phyloP scores from a whole-genome alignment of 192 early-diverging fungal genomes.

The Rhizophagus prolifer region DNA sequence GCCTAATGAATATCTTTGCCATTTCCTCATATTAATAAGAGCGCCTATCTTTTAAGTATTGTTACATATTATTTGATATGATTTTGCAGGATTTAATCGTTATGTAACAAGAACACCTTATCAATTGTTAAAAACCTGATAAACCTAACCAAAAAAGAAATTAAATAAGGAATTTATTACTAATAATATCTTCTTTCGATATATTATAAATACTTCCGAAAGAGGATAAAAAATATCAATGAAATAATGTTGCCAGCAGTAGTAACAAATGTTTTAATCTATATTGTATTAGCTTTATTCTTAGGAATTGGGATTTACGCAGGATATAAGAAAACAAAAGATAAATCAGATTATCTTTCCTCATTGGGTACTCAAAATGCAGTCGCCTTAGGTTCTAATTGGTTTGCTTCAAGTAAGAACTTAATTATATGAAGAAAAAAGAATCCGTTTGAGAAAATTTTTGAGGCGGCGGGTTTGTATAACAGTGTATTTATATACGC shows the following conservation, averaged over 20 bases:
- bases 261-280: slow-evolving; percentile 50
- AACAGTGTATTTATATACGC: neutral
- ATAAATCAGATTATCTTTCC: slow-evolving; percentile 53
- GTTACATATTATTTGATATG: too few relatives aligned
- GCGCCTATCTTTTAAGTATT: too few relatives aligned
- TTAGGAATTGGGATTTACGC: slow-evolving; percentile 52
- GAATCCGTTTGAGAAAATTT: neutral
- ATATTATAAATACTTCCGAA: too few relatives aligned
- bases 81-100: too few relatives aligned
- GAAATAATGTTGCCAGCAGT: neutral
- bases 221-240: neutral
- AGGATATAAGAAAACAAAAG: slow-evolving; percentile 49
- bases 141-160: too few relatives aligned
- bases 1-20: too few relatives aligned
- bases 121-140: too few relatives aligned
- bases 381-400: slow-evolving; percentile 50
- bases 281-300: slow-evolving; percentile 51
- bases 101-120: too few relatives aligned
- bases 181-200: too few relatives aligned
- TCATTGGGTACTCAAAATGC: slow-evolving; percentile 52
- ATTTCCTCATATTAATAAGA: too few relatives aligned
- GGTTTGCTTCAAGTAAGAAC: slow-evolving; percentile 45
- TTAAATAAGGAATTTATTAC: too few relatives aligned
- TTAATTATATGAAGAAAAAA: neutral
- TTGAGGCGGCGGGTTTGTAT: slow-evolving; percentile 11